Conservation (phyloP, 2,329 filamentous ascomycete species). For the Pleomassaria siparia region DNA sequence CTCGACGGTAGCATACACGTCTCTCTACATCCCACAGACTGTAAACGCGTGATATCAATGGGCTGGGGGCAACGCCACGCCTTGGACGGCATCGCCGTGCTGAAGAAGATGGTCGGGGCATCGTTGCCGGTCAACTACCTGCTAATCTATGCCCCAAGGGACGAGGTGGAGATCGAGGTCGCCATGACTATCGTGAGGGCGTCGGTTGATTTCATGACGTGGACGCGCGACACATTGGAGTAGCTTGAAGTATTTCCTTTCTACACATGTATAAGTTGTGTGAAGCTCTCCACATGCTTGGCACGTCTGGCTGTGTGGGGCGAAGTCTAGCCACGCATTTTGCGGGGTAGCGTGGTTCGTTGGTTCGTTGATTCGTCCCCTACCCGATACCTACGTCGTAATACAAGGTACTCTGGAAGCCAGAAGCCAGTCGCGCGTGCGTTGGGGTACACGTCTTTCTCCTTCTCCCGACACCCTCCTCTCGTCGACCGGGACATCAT, state of each 20-base stretch:
- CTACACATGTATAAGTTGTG: too few species aligned
- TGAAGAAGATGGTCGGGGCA: constrained; percentile 13
- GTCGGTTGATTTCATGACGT: constrained; percentile 19
- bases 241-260: too few species aligned
- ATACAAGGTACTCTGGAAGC: too few species aligned
- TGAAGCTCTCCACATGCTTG: background rate
- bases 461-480: constrained; percentile 8
- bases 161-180: constrained; percentile 23
- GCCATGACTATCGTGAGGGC: constrained; percentile 16
- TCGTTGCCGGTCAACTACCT: constrained; percentile 20
- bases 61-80: constrained; percentile 22
- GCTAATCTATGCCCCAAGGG: constrained; percentile 23
- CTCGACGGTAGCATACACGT: constrained; percentile 21
- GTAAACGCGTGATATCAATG: constrained; percentile 15
- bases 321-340: background rate
- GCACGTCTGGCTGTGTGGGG: constrained; percentile 14
- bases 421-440: too few species aligned
- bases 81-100: constrained; percentile 8
- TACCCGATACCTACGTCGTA: too few species aligned
- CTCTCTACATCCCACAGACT: constrained; percentile 18
- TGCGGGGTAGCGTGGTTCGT: constrained; percentile 14
- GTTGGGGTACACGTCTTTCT: constrained; percentile 2
- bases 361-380: too few species aligned
- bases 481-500: constrained; percentile 5
- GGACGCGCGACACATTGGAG: constrained; percentile 15